Conservation (phyloP, 176 grass and related monocot genomes). For the Canna indica region DNA sequence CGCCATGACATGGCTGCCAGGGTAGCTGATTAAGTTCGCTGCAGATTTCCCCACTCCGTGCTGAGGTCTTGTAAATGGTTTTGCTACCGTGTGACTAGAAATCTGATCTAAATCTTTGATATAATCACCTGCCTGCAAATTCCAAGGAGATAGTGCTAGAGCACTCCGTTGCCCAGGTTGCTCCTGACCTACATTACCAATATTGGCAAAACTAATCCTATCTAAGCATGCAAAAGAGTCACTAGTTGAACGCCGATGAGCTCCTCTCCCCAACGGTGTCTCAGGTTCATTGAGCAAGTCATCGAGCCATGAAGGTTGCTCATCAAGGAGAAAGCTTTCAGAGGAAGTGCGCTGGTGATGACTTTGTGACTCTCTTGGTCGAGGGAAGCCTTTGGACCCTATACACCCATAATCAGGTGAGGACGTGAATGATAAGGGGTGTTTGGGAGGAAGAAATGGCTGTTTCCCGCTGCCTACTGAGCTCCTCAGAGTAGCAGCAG, state of each 20-base stretch:
- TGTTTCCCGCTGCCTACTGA: conserved; percentile 26
- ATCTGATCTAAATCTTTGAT: conserved; percentile 3
- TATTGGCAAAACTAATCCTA: not conserved
- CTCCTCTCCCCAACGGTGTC: conserved; percentile 38
- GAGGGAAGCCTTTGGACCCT: conserved; percentile 39
- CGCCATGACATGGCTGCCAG: not conserved
- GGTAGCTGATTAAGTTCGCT: not conserved
- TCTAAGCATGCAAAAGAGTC: conserved; percentile 80
- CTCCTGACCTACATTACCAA: conserved; percentile 5
- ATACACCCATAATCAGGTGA: conserved; percentile 52
- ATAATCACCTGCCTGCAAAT: not conserved
- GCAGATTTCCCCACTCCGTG: not conserved
- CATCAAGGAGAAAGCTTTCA: conserved; percentile 86
- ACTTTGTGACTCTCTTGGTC: conserved; percentile 26
- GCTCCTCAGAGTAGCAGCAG: conserved; percentile 12
- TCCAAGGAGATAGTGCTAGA: conserved; percentile 1
- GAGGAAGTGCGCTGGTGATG: conserved; percentile 83
- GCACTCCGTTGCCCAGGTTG: not conserved
- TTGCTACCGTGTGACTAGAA: not conserved
- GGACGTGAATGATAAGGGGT: conserved; percentile 48
- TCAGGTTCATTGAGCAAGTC: conserved; percentile 87
- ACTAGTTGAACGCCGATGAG: conserved; percentile 81
- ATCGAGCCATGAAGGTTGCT: conserved; percentile 89
- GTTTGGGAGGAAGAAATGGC: conserved; percentile 70
- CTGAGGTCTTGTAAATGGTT: conserved; percentile 4